A percentile compares a stretch with the other conserved stretches of the same genome.
Evolutionary conservation across 208 protist species (phyloP).

Genomic region (Acanthamoeba culbertsoni): DNA sequence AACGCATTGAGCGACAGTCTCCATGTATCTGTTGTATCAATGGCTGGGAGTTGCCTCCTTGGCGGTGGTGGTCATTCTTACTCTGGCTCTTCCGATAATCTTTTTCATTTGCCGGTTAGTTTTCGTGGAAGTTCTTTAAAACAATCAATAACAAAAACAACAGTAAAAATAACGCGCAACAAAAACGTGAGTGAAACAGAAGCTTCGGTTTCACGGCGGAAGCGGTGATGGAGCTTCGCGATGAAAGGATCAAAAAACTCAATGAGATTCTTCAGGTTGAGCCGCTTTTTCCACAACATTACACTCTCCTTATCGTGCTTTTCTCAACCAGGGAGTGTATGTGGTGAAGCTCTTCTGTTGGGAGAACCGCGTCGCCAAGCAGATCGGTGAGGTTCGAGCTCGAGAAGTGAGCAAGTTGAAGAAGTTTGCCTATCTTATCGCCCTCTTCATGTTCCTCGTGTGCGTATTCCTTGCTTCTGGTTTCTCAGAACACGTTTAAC

Average conservation of each 20-base stretch:
- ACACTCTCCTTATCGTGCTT: neutral
- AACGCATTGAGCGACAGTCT: too few relatives aligned
- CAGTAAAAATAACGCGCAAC: too few relatives aligned
- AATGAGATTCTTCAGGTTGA: neutral
- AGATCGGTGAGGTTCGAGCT: constrained; percentile 1
- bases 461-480: neutral
- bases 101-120: neutral
- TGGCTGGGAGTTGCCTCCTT: neutral
- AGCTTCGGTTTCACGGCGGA: neutral
- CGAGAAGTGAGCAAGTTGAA: neutral
- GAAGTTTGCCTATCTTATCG: neutral
- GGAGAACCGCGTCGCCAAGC: neutral
- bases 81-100: neutral
- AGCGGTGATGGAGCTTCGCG: neutral
- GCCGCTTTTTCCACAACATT: neutral
- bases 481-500: neutral
- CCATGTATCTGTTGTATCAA: neutral
- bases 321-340: neutral
- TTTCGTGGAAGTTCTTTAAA: neutral
- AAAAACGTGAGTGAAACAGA: neutral
- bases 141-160: too few relatives aligned
- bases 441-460: neutral
- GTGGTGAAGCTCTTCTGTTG: neutral
- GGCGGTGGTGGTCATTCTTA: neutral
- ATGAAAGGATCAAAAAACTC: constrained; percentile 25